Conservation (phyloP, 2,329 filamentous ascomycete species). For the Diaporthe citrichinensis region DNA sequence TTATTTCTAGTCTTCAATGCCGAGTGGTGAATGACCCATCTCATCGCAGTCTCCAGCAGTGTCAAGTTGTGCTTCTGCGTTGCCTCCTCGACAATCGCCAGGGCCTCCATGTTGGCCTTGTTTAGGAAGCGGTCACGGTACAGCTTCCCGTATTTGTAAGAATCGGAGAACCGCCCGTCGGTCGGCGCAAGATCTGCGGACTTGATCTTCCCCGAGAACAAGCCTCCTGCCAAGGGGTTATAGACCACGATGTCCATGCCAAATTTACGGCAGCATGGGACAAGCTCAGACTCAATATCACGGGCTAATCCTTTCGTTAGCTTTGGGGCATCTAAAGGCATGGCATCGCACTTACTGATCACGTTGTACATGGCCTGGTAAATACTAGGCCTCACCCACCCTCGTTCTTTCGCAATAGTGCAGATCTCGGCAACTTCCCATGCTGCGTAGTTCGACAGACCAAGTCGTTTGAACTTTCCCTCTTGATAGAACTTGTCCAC, state of each 20-base stretch:
- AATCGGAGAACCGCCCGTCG: constrained; percentile 49
- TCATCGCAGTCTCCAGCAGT: constrained; percentile 76
- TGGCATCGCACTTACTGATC: constrained; percentile 49
- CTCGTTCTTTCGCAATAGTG: constrained; percentile 75
- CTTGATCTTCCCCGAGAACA: constrained; percentile 74
- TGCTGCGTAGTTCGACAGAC: constrained; percentile 80
- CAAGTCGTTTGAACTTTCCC: constrained; percentile 80
- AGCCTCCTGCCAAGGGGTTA: constrained; percentile 79
- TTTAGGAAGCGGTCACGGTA: constrained; percentile 79
- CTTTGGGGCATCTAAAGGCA: constrained; percentile 72
- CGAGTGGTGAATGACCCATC: constrained; percentile 79
- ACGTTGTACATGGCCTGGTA: constrained; percentile 69
- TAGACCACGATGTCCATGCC: constrained; percentile 79
- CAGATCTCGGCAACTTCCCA: constrained; percentile 84
- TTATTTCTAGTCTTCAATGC: constrained; percentile 55
- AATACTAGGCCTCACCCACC: constrained; percentile 79
- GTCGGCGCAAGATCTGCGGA: constrained; percentile 47
- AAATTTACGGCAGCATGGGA: constrained; percentile 76
- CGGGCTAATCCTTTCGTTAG: constrained; percentile 62
- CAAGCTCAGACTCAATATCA: constrained; percentile 75
- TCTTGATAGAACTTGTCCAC: constrained; percentile 78
- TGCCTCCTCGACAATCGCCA: constrained; percentile 73
- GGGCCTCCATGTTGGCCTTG: constrained; percentile 68
- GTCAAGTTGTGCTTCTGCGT: constrained; percentile 74
- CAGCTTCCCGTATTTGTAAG: constrained; percentile 46